These are phyloP conservation scores for Platanus orientalis DNA, from an alignment of 164 flowering plant genomes.

Conservation along the genomic window DNA sequence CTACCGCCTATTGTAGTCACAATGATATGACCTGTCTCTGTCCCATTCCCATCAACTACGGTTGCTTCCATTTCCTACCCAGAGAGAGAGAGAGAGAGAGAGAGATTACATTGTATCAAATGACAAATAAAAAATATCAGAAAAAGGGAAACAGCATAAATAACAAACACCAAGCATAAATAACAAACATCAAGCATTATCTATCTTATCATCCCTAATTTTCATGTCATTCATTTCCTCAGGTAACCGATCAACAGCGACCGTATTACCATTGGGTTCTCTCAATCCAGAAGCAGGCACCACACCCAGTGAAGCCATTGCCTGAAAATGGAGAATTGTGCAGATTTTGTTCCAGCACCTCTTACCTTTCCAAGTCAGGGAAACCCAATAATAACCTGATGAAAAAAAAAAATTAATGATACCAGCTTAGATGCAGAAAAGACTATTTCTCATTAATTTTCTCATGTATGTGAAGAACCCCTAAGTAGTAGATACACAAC, in stretches of 20 bases:
- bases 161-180: not conserved
- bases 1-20: conserved; percentile 69
- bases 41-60: conserved; percentile 59
- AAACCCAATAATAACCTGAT: conserved; percentile 22
- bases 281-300: conserved; percentile 44
- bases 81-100: not conserved
- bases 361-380: not conserved
- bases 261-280: conserved; percentile 38
- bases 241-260: conserved; percentile 57
- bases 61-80: conserved; percentile 56
- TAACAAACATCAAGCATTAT: not conserved
- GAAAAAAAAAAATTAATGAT: conserved; percentile 1
- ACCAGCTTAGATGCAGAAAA: too few relatives aligned
- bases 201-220: conserved; percentile 71
- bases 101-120: not conserved
- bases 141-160: not conserved
- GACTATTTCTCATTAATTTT: not conserved
- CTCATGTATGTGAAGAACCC: not conserved
- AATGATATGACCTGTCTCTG: conserved; percentile 70
- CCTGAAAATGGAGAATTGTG: conserved; percentile 3
- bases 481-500: not conserved
- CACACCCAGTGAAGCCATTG: conserved; percentile 53
- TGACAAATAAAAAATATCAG: not conserved
- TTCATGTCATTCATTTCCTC: conserved; percentile 83
- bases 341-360: conserved; percentile 5